Percentiles rank a stretch among this genome's conserved stretches.
phyloP scores from a whole-genome alignment of 257 asterid genomes.

The Przewalskia tangutica region DNA sequence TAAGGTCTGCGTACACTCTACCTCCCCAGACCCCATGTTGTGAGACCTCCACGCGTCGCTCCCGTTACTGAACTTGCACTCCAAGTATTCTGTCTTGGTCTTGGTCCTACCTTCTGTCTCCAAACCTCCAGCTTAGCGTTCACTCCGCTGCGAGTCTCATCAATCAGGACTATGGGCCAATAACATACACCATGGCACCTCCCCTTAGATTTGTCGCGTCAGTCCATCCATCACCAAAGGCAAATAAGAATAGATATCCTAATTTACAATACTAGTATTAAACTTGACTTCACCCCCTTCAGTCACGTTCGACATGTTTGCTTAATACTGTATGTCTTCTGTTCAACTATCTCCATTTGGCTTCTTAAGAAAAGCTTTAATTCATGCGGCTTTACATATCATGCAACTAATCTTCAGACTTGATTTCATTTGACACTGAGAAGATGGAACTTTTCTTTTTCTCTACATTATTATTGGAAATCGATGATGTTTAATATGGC shows the following conservation, averaged over 20 bases:
- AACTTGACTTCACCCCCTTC: background rate
- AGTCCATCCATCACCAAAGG: too few species aligned
- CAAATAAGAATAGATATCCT: background rate
- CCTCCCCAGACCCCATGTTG: too few species aligned
- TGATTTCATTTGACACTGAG: background rate
- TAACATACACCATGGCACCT: too few species aligned
- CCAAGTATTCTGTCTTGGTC: too few species aligned
- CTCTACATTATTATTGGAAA: background rate
- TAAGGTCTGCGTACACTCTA: too few species aligned
- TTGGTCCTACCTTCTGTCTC: too few species aligned
- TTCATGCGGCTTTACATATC: background rate
- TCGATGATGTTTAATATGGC: background rate
- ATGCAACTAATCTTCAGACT: background rate
- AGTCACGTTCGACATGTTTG: background rate
- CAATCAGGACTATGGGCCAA: too few species aligned
- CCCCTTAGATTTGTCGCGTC: too few species aligned
- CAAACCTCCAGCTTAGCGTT: too few species aligned
- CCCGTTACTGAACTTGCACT: too few species aligned
- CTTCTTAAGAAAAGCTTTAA: background rate
- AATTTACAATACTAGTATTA: background rate
- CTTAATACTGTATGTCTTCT: background rate
- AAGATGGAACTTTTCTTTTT: background rate
- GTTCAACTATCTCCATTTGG: background rate
- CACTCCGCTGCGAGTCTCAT: too few species aligned
- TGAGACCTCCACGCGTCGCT: too few species aligned